Conservation (phyloP, 306 rosid species). For the Lathyrus aphaca region DNA sequence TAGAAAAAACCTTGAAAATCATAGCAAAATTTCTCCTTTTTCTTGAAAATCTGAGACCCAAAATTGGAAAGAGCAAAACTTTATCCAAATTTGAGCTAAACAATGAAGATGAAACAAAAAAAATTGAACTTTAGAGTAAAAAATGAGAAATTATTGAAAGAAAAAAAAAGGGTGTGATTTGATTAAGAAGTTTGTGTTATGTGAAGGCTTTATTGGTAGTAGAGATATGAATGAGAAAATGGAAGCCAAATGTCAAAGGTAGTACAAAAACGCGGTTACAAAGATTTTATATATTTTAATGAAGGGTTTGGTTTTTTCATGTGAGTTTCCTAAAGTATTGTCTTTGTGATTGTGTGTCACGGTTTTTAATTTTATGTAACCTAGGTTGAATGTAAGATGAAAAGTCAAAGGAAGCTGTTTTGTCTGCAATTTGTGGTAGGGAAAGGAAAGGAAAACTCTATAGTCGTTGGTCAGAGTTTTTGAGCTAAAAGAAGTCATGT, state of each 20-base stretch:
- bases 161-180: conserved; percentile 8
- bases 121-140: conserved; percentile 15
- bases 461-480: conserved; percentile 47
- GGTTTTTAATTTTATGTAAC: conserved; percentile 24
- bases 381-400: conserved; percentile 18
- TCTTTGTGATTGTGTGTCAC: conserved; percentile 13
- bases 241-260: conserved; percentile 41
- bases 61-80: conserved; percentile 41
- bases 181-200: neutral
- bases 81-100: conserved; percentile 13
- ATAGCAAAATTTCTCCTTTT: conserved; percentile 43
- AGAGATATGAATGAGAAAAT: conserved; percentile 25
- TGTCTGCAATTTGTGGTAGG: neutral
- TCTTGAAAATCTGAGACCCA: conserved; percentile 26
- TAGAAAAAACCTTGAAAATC: conserved; percentile 42
- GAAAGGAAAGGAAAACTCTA: neutral
- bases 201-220: conserved; percentile 37
- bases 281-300: neutral
- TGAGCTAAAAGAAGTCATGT: conserved; percentile 28
- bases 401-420: conserved; percentile 31
- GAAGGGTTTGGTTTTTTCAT: conserved; percentile 38
- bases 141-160: neutral
- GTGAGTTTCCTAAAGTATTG: conserved; percentile 37
- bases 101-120: neutral
- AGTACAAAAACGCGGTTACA: conserved; percentile 63